Evolutionary conservation across 2,329 filamentous ascomycete genomes (phyloP).

Genomic region (Aspergillus luchuensis): DNA sequence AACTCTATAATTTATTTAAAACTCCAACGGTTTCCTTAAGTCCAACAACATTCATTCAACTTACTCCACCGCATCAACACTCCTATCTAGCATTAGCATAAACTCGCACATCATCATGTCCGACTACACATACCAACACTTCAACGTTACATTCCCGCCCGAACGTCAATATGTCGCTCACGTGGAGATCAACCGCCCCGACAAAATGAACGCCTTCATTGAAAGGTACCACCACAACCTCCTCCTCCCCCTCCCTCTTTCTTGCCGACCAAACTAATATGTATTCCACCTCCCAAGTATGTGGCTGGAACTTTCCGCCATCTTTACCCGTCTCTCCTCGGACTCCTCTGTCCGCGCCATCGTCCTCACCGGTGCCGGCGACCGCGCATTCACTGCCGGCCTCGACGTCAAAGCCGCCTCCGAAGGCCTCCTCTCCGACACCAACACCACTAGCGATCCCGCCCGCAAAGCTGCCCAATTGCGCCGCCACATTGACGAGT

Average conservation of each 20-base stretch:
- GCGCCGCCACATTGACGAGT: conserved; percentile 71
- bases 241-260: too few relatives aligned
- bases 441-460: conserved; percentile 51
- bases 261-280: conserved; percentile 6
- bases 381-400: conserved; percentile 81
- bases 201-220: conserved; percentile 86
- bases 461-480: conserved; percentile 65
- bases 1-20: too few relatives aligned
- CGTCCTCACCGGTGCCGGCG: conserved; percentile 77
- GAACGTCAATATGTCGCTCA: conserved; percentile 71
- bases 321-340: conserved; percentile 72
- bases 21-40: neutral
- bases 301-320: conserved; percentile 76
- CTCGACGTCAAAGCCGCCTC: conserved; percentile 77
- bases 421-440: conserved; percentile 51
- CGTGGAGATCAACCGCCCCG: conserved; percentile 84
- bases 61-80: neutral
- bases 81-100: neutral
- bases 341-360: conserved; percentile 75
- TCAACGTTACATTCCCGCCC: conserved; percentile 70
- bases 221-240: conserved; percentile 52
- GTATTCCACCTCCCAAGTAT: conserved; percentile 53
- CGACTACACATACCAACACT: conserved; percentile 54
- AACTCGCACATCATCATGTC: conserved; percentile 24
- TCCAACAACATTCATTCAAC: neutral